Percentiles rank a stretch among this genome's conserved stretches.
Evolutionary conservation across 192 early-diverging fungal genomes (phyloP).

Genomic region (Backusella mclennaniae): DNA sequence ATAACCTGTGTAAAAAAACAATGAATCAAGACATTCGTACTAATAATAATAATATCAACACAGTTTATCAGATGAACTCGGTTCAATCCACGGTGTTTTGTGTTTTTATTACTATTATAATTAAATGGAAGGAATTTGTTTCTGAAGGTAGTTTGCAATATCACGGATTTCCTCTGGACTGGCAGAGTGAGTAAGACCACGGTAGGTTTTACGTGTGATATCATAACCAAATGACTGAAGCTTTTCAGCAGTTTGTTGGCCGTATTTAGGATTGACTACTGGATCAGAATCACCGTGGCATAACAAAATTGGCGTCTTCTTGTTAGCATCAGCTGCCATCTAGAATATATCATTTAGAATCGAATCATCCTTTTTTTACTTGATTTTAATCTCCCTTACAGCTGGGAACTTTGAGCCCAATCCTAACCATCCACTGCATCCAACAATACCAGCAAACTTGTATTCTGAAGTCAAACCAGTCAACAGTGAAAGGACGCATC

Average conservation of each 20-base stretch:
- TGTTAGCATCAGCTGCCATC: constrained; percentile 61
- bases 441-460: constrained; percentile 69
- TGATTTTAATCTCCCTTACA: constrained; percentile 22
- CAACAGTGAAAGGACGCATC: constrained; percentile 66
- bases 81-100: neutral
- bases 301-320: constrained; percentile 77
- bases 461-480: constrained; percentile 68
- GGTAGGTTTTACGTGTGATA: constrained; percentile 77
- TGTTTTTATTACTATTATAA: neutral
- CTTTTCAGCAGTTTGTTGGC: constrained; percentile 60
- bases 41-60: neutral
- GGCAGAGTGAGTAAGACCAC: constrained; percentile 76
- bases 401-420: constrained; percentile 46
- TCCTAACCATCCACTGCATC: constrained; percentile 84
- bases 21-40: neutral
- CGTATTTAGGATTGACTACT: constrained; percentile 72
- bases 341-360: neutral
- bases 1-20: neutral
- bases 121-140: constrained; percentile 25
- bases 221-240: constrained; percentile 59
- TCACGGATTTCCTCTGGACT: constrained; percentile 68
- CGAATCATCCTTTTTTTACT: neutral
- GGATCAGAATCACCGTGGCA: constrained; percentile 80
- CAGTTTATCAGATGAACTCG: neutral
- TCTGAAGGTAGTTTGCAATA: constrained; percentile 62